A percentile compares a stretch with the other conserved stretches of the same genome.
phyloP scores from a whole-genome alignment of 306 rosid genomes.

The Ziziphus jujuba region DNA sequence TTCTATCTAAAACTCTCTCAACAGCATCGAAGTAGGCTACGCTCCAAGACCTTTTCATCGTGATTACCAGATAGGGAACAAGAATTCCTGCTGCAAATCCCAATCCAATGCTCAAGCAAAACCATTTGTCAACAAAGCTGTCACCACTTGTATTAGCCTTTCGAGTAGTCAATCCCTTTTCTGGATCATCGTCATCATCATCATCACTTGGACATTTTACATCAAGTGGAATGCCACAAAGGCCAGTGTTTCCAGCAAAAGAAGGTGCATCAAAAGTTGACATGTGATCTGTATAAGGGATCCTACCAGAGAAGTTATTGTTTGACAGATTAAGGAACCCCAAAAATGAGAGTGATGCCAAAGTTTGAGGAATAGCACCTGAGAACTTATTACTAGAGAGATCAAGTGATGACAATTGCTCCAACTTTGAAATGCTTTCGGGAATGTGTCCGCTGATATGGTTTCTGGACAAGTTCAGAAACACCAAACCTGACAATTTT shows the following conservation, averaged over 20 bases:
- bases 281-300: conserved; percentile 37
- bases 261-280: conserved; percentile 34
- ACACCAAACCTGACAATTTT: conserved; percentile 35
- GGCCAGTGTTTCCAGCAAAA: conserved; percentile 42
- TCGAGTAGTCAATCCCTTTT: background rate
- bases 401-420: conserved; percentile 39
- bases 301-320: conserved; percentile 34
- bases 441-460: conserved; percentile 39
- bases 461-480: conserved; percentile 42
- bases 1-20: conserved; percentile 27
- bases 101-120: conserved; percentile 51
- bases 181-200: background rate
- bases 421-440: conserved; percentile 30
- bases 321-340: conserved; percentile 37
- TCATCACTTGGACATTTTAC: conserved; percentile 25
- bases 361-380: conserved; percentile 40
- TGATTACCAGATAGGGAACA: conserved; percentile 39
- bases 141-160: background rate
- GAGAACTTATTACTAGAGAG: conserved; percentile 39
- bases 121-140: conserved; percentile 37
- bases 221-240: conserved; percentile 40
- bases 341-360: conserved; percentile 38
- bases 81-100: conserved; percentile 43
- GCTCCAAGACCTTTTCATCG: conserved; percentile 36
- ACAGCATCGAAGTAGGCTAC: conserved; percentile 31